Base-by-base conservation (phyloP, 495 filamentous ascomycete species). In the Xylaria bambusicola region DNA sequence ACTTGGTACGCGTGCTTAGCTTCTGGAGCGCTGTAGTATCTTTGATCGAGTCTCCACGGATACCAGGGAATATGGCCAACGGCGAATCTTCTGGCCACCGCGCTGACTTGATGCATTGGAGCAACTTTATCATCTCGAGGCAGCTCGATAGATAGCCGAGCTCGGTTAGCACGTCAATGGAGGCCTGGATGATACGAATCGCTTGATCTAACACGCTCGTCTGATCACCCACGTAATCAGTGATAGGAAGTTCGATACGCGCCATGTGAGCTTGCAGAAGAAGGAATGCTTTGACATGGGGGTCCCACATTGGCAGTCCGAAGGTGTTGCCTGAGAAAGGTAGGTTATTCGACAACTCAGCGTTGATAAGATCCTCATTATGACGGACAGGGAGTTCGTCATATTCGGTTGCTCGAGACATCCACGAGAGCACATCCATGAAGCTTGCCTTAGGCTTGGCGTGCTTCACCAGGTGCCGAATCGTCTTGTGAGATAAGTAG, bases 351-450 rank as follows among this genome's bases (percentile, higher is more conserved):
- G 92, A 90, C 3, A 99, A 79, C 67, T 98, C 93, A 0, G 85
- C 87, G 70, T 99, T 99, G 79, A 99, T 93, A 35, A 99, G 86
- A 72, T 99, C 94, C 74, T 99, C 94, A 71, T 99, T 99, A 74
- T 99, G 94, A 4, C 94, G 88, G n/a, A 98, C 95, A 0, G 94
- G 94, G 10, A 99, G 85, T 70, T 99, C 94, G 69, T 97, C 92
- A 72, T 97, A 99, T 77, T 99, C 94, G 13, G 88, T 92, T 8
- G 94, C 95, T 48, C 84, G 84, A 58, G 86, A 94, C 87, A 98
- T 93, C 94, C 93, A 98, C 38, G 85, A 83, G 0, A 98, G 77
- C 1, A 88, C 91, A 63, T 98, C 91, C n/a, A 87, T 80, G 71
- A 98, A 95, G 8, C 80, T 83, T 2, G 92, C 92, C 18, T 86